Percentiles rank a stretch among this genome's conserved stretches.
Conservation (phyloP, 2,329 filamentous ascomycete genomes). For the Fusarium vanettenii region DNA sequence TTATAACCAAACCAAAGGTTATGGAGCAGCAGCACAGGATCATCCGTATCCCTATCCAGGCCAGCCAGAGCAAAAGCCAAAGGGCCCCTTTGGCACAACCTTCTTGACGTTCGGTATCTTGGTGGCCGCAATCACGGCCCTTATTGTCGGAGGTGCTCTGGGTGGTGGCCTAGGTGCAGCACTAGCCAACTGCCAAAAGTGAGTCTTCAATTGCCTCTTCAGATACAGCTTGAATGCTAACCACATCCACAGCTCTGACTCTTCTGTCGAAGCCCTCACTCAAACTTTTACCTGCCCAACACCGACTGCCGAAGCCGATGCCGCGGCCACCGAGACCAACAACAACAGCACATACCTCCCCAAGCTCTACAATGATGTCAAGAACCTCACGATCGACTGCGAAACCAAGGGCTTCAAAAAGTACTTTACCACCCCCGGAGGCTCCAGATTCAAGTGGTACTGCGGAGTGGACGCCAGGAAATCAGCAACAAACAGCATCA, state of each 20-base stretch:
- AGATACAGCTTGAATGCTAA: not conserved
- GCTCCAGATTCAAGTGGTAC: not conserved
- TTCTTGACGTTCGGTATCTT: not conserved
- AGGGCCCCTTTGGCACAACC: slow-evolving; percentile 2
- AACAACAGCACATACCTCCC: not conserved
- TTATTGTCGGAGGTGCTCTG: slow-evolving; percentile 8
- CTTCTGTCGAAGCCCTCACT: not conserved
- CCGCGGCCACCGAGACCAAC: not conserved
- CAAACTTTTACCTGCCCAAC: not conserved
- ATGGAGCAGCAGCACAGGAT: not conserved
- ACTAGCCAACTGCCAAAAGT: slow-evolving; percentile 14
- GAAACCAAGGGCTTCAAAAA: not conserved
- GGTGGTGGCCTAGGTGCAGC: slow-evolving; percentile 28
- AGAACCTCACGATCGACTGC: not conserved
- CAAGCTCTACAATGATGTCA: not conserved
- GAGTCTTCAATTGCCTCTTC: not conserved
- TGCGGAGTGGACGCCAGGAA: not conserved
- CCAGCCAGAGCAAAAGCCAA: not conserved
- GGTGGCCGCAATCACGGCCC: not conserved
- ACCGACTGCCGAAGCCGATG: not conserved
- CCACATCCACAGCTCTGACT: not conserved
- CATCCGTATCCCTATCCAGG: not conserved
- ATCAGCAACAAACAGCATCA: not conserved
- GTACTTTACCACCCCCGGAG: not conserved
- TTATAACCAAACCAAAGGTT: not conserved